Evolutionary conservation across 495 filamentous ascomycete species (phyloP).

Genomic region (Bacidia rubella): DNA sequence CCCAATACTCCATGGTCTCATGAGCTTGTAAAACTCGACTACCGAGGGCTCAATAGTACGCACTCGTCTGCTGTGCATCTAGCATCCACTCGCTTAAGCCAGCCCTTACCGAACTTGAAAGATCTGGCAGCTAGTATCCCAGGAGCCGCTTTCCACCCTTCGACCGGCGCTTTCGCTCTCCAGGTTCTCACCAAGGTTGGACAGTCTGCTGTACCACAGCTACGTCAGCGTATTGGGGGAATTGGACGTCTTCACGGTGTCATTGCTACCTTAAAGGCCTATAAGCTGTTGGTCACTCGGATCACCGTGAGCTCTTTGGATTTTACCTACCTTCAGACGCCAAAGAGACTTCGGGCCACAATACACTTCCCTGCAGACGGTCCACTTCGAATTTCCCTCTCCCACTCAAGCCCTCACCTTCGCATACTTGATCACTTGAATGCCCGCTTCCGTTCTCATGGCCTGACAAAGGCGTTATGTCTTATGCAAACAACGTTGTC

Average conservation of each 20-base stretch:
- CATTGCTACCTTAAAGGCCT: constrained; percentile 44
- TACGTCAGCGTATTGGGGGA: constrained; percentile 42
- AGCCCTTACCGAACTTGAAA: constrained; percentile 28
- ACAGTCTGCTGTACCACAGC: constrained; percentile 35
- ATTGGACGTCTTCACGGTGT: constrained; percentile 54
- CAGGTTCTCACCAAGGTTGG: constrained; percentile 44
- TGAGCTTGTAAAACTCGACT: constrained; percentile 39
- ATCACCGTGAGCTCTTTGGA: constrained; percentile 47
- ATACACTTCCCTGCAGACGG: constrained; percentile 24
- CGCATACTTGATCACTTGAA: constrained; percentile 53
- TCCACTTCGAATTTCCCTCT: constrained; percentile 34
- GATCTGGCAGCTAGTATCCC: constrained; percentile 39
- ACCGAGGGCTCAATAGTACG: constrained; percentile 29
- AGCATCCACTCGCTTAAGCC: constrained; percentile 28
- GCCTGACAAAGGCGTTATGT: constrained; percentile 40
- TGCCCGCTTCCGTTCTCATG: constrained; percentile 36
- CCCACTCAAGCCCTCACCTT: constrained; percentile 59
- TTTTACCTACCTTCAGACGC: constrained; percentile 41
- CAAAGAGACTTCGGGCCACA: constrained; percentile 19
- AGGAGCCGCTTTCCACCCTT: constrained; percentile 41
- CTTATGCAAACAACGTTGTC: constrained; percentile 52
- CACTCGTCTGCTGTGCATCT: constrained; percentile 19
- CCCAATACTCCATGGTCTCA: constrained; percentile 33
- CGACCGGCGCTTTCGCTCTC: constrained; percentile 45
- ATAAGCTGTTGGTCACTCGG: constrained; percentile 36